These are phyloP conservation scores for Penicillium frequentans DNA, from an alignment of 2,329 filamentous ascomycete genomes.

Conservation along the genomic window DNA sequence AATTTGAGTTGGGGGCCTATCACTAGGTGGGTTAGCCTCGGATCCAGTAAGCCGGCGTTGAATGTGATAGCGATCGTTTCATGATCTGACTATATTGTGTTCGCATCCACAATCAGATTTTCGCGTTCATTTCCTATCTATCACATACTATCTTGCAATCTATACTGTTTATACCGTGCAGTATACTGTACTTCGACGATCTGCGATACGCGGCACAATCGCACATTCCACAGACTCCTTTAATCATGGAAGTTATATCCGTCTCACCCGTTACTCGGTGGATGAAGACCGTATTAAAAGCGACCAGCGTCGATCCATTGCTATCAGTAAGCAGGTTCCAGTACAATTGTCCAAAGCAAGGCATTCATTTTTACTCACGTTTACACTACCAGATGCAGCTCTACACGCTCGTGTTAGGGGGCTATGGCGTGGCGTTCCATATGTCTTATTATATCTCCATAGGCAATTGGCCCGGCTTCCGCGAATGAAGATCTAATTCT, in stretches of 20 bases:
- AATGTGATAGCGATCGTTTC: background rate
- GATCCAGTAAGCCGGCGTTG: background rate
- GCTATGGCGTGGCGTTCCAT: background rate
- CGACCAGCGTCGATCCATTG: background rate
- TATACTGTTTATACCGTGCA: background rate
- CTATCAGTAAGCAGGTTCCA: background rate
- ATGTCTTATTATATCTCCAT: background rate
- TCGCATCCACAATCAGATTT: too few relatives aligned
- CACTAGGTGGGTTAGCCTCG: background rate
- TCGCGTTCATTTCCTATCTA: background rate
- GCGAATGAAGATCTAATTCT: background rate
- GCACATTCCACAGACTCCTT: background rate
- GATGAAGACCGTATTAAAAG: background rate
- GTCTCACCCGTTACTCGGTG: background rate
- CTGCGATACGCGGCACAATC: background rate
- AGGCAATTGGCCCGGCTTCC: background rate
- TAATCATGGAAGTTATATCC: background rate
- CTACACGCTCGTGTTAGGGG: background rate
- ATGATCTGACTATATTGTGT: too few relatives aligned
- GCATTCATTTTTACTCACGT: background rate
- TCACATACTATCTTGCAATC: background rate
- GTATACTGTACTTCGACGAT: background rate
- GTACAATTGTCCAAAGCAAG: background rate
- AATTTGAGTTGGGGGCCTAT: too few relatives aligned
- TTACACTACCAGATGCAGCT: background rate